Conservation (phyloP, 2,329 filamentous ascomycete genomes). For the Pseudonectria buxi region DNA sequence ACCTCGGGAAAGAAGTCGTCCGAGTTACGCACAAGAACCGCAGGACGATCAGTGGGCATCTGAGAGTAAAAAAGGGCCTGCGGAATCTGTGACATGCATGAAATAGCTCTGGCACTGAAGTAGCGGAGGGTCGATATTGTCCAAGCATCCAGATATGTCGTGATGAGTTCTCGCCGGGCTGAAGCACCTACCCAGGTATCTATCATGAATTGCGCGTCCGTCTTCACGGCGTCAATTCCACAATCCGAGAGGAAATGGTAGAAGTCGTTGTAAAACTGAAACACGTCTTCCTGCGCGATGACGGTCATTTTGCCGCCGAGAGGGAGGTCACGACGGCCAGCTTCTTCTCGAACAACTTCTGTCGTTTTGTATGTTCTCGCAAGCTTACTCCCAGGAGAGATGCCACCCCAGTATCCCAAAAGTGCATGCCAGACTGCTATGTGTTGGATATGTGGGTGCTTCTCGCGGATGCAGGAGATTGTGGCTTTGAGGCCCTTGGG, state of each 20-base stretch:
- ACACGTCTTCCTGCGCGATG: constrained; percentile 67
- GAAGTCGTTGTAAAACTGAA: constrained; percentile 81
- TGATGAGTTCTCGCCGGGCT: constrained; percentile 64
- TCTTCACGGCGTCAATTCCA: constrained; percentile 84
- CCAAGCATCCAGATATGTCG: constrained; percentile 81
- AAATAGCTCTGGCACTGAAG: constrained; percentile 72
- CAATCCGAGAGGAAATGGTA: constrained; percentile 69
- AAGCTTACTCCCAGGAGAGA: constrained; percentile 67
- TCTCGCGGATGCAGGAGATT: constrained; percentile 60
- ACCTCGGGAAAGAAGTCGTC: constrained; percentile 88
- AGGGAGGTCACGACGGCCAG: constrained; percentile 39
- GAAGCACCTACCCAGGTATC: constrained; percentile 66
- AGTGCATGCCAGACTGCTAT: constrained; percentile 94
- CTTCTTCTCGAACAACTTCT: constrained; percentile 45
- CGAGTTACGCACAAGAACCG: constrained; percentile 74
- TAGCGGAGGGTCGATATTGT: constrained; percentile 67
- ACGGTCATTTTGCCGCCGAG: constrained; percentile 62
- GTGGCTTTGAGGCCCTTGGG: constrained; percentile 71
- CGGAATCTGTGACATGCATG: constrained; percentile 90
- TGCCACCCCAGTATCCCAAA: constrained; percentile 84
- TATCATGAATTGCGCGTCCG: constrained; percentile 85
- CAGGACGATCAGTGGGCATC: constrained; percentile 66
- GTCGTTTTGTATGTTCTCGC: constrained; percentile 73
- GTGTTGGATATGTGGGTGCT: constrained; percentile 67
- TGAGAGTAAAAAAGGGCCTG: constrained; percentile 82